Conservation (phyloP, 176 grass and related monocot species). For the Raddia distichophylla region DNA sequence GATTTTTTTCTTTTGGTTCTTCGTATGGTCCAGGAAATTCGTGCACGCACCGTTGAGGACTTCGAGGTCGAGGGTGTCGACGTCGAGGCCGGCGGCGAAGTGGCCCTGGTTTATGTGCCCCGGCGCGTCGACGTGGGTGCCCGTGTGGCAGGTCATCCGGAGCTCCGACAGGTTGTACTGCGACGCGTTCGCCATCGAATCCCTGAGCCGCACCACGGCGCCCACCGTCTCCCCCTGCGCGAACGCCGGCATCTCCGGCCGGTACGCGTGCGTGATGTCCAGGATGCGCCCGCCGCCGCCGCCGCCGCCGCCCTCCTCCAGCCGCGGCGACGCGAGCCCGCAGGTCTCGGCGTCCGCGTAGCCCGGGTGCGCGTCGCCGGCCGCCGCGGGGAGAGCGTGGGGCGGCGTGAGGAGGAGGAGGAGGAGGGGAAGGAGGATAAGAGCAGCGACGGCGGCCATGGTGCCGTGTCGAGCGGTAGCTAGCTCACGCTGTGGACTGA, state of each 20-base stretch:
- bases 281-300: constrained; percentile 59
- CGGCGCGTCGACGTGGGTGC: constrained; percentile 80
- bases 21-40: not conserved
- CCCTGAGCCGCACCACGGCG: constrained; percentile 50
- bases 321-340: not conserved
- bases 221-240: constrained; percentile 45
- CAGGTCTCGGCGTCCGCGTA: constrained; percentile 8
- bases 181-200: constrained; percentile 75
- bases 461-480: not conserved
- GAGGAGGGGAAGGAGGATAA: constrained; percentile 1
- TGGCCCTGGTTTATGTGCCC: constrained; percentile 55
- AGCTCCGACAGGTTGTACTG: constrained; percentile 77
- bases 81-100: constrained; percentile 66
- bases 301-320: constrained; percentile 59
- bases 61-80: constrained; percentile 79
- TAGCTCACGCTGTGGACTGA: too few species aligned
- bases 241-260: constrained; percentile 56
- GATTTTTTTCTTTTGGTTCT: too few species aligned
- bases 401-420: constrained; percentile 2
- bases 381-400: not conserved
- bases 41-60: constrained; percentile 60
- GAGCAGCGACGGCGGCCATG: not conserved
- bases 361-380: constrained; percentile 38
- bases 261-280: constrained; percentile 85
- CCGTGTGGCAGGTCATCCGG: constrained; percentile 53